phyloP scores from a whole-genome alignment of 306 rosid species.

The Sindora glabra region DNA sequence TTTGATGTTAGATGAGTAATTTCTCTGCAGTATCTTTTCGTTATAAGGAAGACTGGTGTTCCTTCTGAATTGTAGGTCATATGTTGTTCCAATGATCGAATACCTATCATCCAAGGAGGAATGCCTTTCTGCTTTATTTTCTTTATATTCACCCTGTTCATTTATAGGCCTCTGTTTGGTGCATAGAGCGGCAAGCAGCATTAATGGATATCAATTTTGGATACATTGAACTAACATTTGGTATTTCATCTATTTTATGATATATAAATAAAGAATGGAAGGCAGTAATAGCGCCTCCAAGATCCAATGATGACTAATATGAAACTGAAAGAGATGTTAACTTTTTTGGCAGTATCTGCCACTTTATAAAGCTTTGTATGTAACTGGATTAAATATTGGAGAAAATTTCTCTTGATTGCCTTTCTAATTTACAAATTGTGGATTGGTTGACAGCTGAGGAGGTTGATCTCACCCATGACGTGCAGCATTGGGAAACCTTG shows the following conservation, averaged over 20 bases:
- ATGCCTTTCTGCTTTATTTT: too few species aligned
- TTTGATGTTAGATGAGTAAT: too few species aligned
- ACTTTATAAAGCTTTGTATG: not conserved
- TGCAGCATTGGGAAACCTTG: constrained; percentile 64
- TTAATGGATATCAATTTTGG: not conserved
- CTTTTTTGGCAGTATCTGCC: not conserved
- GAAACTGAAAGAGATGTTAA: not conserved
- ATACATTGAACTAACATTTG: not conserved
- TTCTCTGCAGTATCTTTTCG: not conserved
- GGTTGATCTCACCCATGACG: constrained; percentile 75
- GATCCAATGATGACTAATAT: not conserved
- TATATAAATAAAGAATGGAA: not conserved
- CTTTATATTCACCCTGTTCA: not conserved
- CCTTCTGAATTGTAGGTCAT: not conserved
- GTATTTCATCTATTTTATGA: not conserved
- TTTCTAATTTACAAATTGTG: constrained; percentile 2
- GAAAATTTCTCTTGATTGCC: not conserved
- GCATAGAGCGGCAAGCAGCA: not conserved
- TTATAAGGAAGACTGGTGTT: not conserved
- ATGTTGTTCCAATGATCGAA: too few species aligned
- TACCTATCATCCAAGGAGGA: not conserved
- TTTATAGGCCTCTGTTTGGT: not conserved
- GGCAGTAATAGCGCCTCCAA: not conserved
- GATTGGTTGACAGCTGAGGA: constrained; percentile 69
- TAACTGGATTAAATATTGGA: not conserved